phyloP scores from a whole-genome alignment of 495 filamentous ascomycete genomes.

The Aspergillus diversus region DNA sequence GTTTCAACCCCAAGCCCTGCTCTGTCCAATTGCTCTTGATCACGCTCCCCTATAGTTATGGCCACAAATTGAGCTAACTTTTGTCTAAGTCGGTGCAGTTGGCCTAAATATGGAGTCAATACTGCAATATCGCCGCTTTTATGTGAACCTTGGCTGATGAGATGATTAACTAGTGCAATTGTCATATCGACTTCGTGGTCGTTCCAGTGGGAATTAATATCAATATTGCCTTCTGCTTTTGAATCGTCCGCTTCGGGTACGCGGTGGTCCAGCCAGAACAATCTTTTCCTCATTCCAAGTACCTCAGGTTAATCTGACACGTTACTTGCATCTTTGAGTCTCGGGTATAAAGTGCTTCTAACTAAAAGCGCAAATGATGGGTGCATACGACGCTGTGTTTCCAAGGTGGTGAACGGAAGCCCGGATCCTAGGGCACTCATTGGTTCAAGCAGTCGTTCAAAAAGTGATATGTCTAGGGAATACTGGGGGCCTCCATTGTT shows the following conservation, averaged over 20 bases:
- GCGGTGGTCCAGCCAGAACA: slow-evolving; percentile 78
- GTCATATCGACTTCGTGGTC: slow-evolving; percentile 69
- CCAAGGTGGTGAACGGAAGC: slow-evolving; percentile 61
- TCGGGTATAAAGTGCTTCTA: slow-evolving; percentile 65
- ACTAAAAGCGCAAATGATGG: slow-evolving; percentile 66
- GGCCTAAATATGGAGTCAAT: slow-evolving; percentile 75
- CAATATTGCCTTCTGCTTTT: slow-evolving; percentile 25
- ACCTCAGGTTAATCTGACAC: slow-evolving; percentile 62
- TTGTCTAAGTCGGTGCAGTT: slow-evolving; percentile 64
- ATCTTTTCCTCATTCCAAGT: slow-evolving; percentile 61
- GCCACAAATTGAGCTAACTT: slow-evolving; percentile 56
- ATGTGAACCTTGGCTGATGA: slow-evolving; percentile 73
- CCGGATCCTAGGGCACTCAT: slow-evolving; percentile 19
- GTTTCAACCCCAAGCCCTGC: slow-evolving; percentile 44
- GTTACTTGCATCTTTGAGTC: slow-evolving; percentile 58
- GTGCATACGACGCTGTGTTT: slow-evolving; percentile 78
- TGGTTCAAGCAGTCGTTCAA: slow-evolving; percentile 65
- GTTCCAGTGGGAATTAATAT: slow-evolving; percentile 67
- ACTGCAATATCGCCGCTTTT: slow-evolving; percentile 72
- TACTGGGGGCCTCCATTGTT: slow-evolving; percentile 53
- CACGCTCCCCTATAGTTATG: slow-evolving; percentile 68
- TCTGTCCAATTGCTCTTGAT: slow-evolving; percentile 62
- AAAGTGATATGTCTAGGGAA: slow-evolving; percentile 66
- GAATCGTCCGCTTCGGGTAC: slow-evolving; percentile 53
- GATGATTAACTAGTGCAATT: slow-evolving; percentile 66